Percentiles rank a stretch among this genome's conserved stretches.
Conservation (phyloP, 352 stramenopile species). For the Pythium brachiatum region DNA sequence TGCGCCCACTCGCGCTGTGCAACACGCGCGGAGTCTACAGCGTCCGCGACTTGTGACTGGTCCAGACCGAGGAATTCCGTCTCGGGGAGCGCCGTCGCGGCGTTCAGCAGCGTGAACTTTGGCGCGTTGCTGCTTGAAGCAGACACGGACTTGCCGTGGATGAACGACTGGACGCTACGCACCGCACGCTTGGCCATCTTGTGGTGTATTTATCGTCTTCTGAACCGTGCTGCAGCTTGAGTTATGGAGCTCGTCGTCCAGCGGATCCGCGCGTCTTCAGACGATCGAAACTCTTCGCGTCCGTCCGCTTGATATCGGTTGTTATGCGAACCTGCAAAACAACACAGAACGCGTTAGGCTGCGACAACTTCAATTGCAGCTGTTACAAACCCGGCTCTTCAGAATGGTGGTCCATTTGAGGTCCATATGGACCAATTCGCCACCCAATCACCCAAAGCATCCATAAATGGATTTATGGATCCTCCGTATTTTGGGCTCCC, state of each 20-base stretch:
- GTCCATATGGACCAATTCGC: too few species aligned
- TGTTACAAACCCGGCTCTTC: background rate
- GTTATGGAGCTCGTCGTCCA: background rate
- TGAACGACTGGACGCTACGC: conserved; percentile 60
- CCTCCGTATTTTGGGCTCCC: background rate
- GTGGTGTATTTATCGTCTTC: background rate
- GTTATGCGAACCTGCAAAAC: background rate
- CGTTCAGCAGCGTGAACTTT: conserved; percentile 60
- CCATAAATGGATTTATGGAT: conserved; percentile 4
- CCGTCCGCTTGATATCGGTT: background rate
- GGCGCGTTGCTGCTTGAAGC: conserved; percentile 14
- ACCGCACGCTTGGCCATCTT: conserved; percentile 14
- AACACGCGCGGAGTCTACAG: conserved; percentile 37
- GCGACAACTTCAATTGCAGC: conserved; percentile 5
- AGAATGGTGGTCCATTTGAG: conserved; percentile 2
- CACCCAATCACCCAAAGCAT: background rate
- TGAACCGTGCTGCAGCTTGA: background rate
- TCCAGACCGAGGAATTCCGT: conserved; percentile 55
- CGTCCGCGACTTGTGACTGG: conserved; percentile 41
- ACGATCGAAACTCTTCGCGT: background rate
- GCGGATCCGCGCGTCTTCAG: background rate
- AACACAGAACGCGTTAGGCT: conserved; percentile 8
- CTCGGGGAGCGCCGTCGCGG: conserved; percentile 41
- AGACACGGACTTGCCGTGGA: conserved; percentile 62
- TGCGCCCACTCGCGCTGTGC: conserved; percentile 66